Conservation (phyloP, 2,329 filamentous ascomycete species). For the Parascedosporium putredinis region DNA sequence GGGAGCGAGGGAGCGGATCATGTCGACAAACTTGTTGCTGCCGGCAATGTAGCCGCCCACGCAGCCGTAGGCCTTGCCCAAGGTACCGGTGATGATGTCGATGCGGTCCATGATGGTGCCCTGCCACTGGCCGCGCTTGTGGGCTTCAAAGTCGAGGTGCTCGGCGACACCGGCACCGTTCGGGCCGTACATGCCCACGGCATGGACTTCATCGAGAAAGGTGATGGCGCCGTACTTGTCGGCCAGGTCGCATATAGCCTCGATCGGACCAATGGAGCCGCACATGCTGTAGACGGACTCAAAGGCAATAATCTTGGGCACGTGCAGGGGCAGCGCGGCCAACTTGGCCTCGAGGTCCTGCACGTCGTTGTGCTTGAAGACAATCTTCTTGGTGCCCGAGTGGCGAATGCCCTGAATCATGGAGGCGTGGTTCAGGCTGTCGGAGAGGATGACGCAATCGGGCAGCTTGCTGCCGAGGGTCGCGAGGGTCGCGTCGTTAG, state of each 20-base stretch:
- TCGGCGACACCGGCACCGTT: conserved; percentile 92
- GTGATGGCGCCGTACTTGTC: conserved; percentile 97
- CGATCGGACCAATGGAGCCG: conserved; percentile 90
- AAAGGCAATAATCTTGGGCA: conserved; percentile 96
- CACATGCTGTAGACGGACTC: conserved; percentile 99
- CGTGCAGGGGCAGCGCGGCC: conserved; percentile 70
- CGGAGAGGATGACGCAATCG: conserved; percentile 93
- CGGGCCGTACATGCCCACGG: conserved; percentile 97
- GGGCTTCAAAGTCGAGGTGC: conserved; percentile 88
- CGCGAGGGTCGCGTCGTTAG: conserved; percentile 92
- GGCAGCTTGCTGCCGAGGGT: conserved; percentile 96
- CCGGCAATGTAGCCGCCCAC: conserved; percentile 97
- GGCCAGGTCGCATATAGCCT: conserved; percentile 88
- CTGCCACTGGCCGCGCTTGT: conserved; percentile 60
- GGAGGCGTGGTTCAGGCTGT: conserved; percentile 93
- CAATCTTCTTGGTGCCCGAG: conserved; percentile 91
- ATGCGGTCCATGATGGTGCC: conserved; percentile 92
- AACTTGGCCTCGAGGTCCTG: conserved; percentile 86
- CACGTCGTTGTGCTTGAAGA: conserved; percentile 98
- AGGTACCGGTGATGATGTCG: conserved; percentile 94
- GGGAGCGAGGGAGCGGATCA: conserved; percentile 85
- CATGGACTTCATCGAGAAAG: conserved; percentile 97
- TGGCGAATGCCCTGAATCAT: conserved; percentile 99
- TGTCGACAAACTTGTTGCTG: conserved; percentile 76
- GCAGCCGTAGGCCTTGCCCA: conserved; percentile 96